phyloP scores from a whole-genome alignment of 495 filamentous ascomycete species.

The Penicillium parvum region DNA sequence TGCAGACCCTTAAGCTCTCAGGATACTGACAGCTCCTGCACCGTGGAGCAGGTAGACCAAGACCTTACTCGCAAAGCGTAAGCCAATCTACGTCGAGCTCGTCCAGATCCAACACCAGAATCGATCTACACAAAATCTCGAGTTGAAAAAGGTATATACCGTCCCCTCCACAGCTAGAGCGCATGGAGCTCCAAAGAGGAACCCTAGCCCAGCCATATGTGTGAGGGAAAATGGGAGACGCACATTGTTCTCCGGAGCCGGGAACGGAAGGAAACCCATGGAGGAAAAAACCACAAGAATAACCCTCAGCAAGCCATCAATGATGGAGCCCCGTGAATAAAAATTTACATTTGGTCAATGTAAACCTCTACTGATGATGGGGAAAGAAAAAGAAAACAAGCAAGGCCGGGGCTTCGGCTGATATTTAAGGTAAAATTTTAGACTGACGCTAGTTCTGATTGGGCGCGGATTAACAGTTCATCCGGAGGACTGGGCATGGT shows the following conservation, averaged over 20 bases:
- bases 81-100: not conserved
- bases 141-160: constrained; percentile 34
- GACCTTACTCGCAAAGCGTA: too few species aligned
- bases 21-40: too few species aligned
- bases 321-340: constrained; percentile 39
- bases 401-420: constrained; percentile 4
- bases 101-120: not conserved
- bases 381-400: constrained; percentile 36
- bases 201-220: constrained; percentile 48
- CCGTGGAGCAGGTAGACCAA: not conserved
- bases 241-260: constrained; percentile 39
- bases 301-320: constrained; percentile 48
- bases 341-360: constrained; percentile 42
- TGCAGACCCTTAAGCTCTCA: too few species aligned
- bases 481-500: too few species aligned
- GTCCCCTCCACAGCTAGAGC: constrained; percentile 47
- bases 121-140: constrained; percentile 5
- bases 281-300: constrained; percentile 36
- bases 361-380: constrained; percentile 53
- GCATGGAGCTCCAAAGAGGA: constrained; percentile 44
- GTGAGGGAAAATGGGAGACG: constrained; percentile 45
- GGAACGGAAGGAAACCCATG: constrained; percentile 50
- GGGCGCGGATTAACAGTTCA: constrained; percentile 14
- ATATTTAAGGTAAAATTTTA: constrained; percentile 23
- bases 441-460: constrained; percentile 25